phyloP scores from a whole-genome alignment of 495 filamentous ascomycete genomes.

The Penicillium malachiteum region DNA sequence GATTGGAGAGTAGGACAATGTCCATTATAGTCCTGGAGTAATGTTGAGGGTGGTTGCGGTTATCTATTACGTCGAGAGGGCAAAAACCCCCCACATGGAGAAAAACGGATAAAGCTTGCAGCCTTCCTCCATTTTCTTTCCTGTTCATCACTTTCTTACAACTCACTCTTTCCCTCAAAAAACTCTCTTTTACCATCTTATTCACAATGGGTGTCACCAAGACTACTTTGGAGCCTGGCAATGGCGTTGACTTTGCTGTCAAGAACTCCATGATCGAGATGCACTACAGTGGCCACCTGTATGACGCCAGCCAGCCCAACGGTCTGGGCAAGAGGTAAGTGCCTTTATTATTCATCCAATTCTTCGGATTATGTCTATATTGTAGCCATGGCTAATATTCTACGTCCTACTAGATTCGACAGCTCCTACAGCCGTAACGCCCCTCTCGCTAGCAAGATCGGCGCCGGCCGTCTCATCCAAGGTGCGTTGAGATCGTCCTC shows the following conservation, averaged over 20 bases:
- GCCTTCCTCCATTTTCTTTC: conserved; percentile 13
- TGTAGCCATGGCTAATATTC: conserved; percentile 5
- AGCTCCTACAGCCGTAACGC: conserved; percentile 59
- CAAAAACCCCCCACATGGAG: conserved; percentile 13
- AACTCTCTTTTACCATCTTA: conserved; percentile 1
- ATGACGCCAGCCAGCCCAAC: conserved; percentile 53
- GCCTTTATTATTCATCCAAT: background rate
- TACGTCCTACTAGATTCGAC: conserved; percentile 62
- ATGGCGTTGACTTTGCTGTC: conserved; percentile 55
- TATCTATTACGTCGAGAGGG: conserved; percentile 17
- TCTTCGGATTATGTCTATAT: background rate
- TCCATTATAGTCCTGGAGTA: background rate
- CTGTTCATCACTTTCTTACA: conserved; percentile 5
- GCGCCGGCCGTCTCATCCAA: conserved; percentile 73
- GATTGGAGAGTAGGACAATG: background rate
- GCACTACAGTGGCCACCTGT: conserved; percentile 81
- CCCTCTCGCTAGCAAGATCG: conserved; percentile 64
- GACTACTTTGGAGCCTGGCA: conserved; percentile 43
- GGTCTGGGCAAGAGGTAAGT: conserved; percentile 54
- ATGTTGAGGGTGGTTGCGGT: background rate
- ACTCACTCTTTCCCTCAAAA: conserved; percentile 1
- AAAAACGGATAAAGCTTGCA: conserved; percentile 12
- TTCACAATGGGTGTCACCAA: conserved; percentile 58
- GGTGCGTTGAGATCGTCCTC: conserved; percentile 45
- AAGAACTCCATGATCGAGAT: conserved; percentile 69